Percentiles rank a stretch among this genome's conserved stretches.
Conservation (phyloP, 345 rosid species). For the Erysimum cheiranthoides region DNA sequence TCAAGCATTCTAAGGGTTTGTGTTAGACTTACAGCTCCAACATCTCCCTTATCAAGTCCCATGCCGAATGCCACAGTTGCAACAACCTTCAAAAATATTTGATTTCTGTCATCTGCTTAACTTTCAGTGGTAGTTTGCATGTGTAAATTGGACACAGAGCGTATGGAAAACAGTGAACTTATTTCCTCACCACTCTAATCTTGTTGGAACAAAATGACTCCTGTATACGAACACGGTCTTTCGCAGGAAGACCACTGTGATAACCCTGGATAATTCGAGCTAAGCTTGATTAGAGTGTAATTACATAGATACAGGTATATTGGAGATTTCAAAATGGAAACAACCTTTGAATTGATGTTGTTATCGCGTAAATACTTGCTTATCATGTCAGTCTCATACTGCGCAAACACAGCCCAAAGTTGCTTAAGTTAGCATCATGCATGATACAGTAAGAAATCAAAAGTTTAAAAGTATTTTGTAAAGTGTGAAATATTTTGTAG, state of each 20-base stretch:
- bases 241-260: constrained; percentile 83
- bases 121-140: constrained; percentile 18
- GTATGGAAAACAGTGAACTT: constrained; percentile 26
- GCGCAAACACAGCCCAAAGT: constrained; percentile 43
- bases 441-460: constrained; percentile 5
- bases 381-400: constrained; percentile 82
- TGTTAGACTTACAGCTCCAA: constrained; percentile 88
- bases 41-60: constrained; percentile 97
- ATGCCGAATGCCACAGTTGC: constrained; percentile 99
- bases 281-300: constrained; percentile 42
- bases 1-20: constrained; percentile 28
- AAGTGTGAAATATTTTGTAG: background rate
- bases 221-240: constrained; percentile 77
- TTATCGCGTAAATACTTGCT: constrained; percentile 84
- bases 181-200: constrained; percentile 81
- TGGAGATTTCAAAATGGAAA: constrained; percentile 24
- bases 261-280: constrained; percentile 65
- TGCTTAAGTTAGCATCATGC: constrained; percentile 27
- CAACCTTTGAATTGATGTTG: constrained; percentile 83
- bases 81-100: constrained; percentile 69
- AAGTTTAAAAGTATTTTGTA: background rate
- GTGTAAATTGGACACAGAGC: constrained; percentile 21
- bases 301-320: constrained; percentile 28
- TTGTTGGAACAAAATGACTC: constrained; percentile 92
- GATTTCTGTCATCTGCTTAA: constrained; percentile 27